Conservation (phyloP, 805 yeast genomes). For the Myxozyma sirexii region DNA sequence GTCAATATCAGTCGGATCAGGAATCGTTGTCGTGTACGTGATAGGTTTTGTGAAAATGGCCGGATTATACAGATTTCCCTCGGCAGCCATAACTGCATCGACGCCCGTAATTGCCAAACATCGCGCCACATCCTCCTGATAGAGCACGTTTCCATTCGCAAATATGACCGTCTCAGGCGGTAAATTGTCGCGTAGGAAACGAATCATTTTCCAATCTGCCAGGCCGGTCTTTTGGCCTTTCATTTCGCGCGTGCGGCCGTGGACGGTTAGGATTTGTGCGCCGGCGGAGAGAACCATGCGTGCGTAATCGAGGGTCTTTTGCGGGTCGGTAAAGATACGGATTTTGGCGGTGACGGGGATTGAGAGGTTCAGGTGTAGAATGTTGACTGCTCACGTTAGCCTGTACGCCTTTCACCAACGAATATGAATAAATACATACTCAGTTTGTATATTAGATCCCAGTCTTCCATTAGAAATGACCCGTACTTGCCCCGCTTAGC, state of each 20-base stretch:
- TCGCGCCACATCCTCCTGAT: slow-evolving; percentile 77
- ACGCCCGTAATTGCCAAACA: slow-evolving; percentile 66
- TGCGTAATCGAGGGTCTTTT: slow-evolving; percentile 84
- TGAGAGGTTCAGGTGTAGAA: slow-evolving; percentile 66
- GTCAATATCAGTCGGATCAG: slow-evolving; percentile 49
- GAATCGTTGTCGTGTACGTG: slow-evolving; percentile 5
- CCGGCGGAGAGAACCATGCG: slow-evolving; percentile 88
- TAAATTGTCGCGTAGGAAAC: slow-evolving; percentile 73
- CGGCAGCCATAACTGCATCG: slow-evolving; percentile 97
- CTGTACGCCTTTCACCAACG: not conserved
- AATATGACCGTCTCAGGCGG: slow-evolving; percentile 84
- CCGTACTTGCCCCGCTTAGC: slow-evolving; percentile 96
- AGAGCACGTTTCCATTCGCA: slow-evolving; percentile 92
- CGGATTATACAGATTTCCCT: slow-evolving; percentile 91
- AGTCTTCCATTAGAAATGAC: slow-evolving; percentile 94
- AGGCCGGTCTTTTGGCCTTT: slow-evolving; percentile 95
- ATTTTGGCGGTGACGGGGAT: slow-evolving; percentile 96
- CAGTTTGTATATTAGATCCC: slow-evolving; percentile 76
- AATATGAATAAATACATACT: slow-evolving; percentile 10
- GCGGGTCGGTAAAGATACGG: slow-evolving; percentile 81
- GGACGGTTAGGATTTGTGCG: slow-evolving; percentile 92
- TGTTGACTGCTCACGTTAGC: slow-evolving; percentile 50
- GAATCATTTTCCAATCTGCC: slow-evolving; percentile 87
- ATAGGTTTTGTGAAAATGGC: slow-evolving; percentile 61
- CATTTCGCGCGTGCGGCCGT: slow-evolving; percentile 95